A percentile compares a stretch with the other conserved stretches of the same genome.
Evolutionary conservation across 345 rosid species (phyloP).

Genomic region (Syzygium jambos): DNA sequence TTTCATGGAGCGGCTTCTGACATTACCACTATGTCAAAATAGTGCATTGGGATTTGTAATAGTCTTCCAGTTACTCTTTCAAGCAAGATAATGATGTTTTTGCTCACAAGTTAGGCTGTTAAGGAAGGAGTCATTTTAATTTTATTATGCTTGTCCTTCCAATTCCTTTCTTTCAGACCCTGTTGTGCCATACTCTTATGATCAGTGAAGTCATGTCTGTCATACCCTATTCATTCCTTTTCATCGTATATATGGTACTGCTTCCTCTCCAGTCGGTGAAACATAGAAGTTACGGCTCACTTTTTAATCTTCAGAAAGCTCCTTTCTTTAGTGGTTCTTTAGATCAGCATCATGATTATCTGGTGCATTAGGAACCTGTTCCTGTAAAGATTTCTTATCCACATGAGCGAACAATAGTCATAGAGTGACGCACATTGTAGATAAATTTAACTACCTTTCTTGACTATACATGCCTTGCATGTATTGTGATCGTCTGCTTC

Average conservation of each 20-base stretch:
- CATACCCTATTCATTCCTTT: neutral
- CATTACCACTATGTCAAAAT: neutral
- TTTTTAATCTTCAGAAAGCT: neutral
- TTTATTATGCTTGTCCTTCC: neutral
- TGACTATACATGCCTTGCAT: neutral
- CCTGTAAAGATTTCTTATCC: neutral
- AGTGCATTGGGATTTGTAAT: neutral
- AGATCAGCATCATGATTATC: neutral
- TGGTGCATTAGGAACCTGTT: neutral
- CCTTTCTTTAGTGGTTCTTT: neutral
- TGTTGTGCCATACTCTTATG: neutral
- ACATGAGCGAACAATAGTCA: neutral
- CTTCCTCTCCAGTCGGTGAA: neutral
- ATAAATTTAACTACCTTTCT: neutral
- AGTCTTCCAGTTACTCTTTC: neutral
- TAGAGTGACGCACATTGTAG: neutral
- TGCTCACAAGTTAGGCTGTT: neutral
- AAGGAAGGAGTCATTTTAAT: neutral
- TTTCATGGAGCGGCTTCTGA: neutral
- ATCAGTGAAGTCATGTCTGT: neutral
- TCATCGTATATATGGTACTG: neutral
- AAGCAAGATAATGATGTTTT: neutral
- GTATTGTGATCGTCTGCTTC: neutral
- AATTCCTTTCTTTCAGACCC: neutral
- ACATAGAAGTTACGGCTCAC: neutral